These are phyloP conservation scores for Nicotiana noctiflora DNA, from an alignment of 257 asterid genomes.

Conservation along the genomic window DNA sequence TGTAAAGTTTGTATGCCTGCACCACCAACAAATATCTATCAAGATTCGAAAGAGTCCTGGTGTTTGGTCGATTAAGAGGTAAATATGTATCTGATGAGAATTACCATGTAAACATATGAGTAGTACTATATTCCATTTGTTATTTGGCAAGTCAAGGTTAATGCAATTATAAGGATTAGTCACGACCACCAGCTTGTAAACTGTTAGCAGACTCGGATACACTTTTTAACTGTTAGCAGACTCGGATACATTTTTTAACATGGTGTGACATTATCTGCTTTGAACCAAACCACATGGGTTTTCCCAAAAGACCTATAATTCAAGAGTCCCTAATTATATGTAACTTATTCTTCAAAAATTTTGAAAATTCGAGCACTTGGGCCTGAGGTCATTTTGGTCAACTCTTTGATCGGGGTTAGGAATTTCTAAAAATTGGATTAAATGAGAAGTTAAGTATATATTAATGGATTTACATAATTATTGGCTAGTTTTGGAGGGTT, in stretches of 20 bases:
- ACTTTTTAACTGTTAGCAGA: too few species aligned
- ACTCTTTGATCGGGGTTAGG: too few species aligned
- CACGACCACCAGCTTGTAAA: background rate
- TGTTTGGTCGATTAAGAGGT: background rate
- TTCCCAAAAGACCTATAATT: background rate
- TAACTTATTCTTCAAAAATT: background rate
- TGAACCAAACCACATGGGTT: background rate
- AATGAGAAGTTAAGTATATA: too few species aligned
- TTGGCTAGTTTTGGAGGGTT: too few species aligned
- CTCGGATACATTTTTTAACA: background rate
- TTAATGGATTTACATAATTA: too few species aligned
- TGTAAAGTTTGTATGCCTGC: conserved; percentile 81
- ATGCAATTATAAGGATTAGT: background rate
- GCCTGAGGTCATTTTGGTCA: too few species aligned
- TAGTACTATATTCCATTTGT: background rate
- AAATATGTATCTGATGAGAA: background rate
- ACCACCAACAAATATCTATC: background rate
- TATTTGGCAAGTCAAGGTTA: background rate
- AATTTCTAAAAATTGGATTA: too few species aligned
- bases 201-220: background rate
- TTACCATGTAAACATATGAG: background rate
- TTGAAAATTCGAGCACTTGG: too few species aligned
- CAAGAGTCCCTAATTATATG: background rate
- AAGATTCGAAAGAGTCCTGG: background rate
- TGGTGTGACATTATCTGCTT: background rate